Evolutionary conservation across 352 stramenopile species (phyloP).

Genomic region (Phytophthora vignae): DNA sequence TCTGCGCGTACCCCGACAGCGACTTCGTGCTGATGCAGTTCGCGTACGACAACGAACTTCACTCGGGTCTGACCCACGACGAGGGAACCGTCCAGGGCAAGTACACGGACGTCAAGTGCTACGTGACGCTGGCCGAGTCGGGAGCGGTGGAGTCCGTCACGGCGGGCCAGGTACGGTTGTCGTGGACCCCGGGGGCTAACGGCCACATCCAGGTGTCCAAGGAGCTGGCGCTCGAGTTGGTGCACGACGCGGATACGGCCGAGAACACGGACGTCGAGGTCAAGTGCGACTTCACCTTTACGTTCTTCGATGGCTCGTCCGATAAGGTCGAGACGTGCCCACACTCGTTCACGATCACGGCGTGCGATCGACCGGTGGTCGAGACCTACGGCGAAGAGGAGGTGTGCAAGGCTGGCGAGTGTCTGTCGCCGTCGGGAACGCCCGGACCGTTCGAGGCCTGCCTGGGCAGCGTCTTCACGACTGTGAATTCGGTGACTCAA

Average conservation of each 20-base stretch:
- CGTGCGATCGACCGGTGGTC: slow-evolving; percentile 12
- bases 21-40: slow-evolving; percentile 34
- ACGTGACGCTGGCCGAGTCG: slow-evolving; percentile 17
- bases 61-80: background rate
- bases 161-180: background rate
- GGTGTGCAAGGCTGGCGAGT: slow-evolving; percentile 21
- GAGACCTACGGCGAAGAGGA: slow-evolving; percentile 6
- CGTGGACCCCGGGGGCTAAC: background rate
- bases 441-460: slow-evolving; percentile 24
- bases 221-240: slow-evolving; percentile 16
- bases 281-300: slow-evolving; percentile 29
- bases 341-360: slow-evolving; percentile 19
- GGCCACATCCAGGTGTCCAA: slow-evolving; percentile 17
- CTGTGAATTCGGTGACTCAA: background rate
- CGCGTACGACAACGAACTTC: slow-evolving; percentile 19
- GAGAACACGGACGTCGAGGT: slow-evolving; percentile 18
- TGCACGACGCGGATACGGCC: slow-evolving; percentile 12
- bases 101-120: slow-evolving; percentile 37
- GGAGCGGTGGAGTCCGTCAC: slow-evolving; percentile 1
- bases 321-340: slow-evolving; percentile 11
- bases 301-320: slow-evolving; percentile 8
- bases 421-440: background rate
- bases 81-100: slow-evolving; percentile 27
- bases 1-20: slow-evolving; percentile 28
- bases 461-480: slow-evolving; percentile 17